Evolutionary conservation across 2,329 filamentous ascomycete species (phyloP).

Genomic region (Phoma sp.): DNA sequence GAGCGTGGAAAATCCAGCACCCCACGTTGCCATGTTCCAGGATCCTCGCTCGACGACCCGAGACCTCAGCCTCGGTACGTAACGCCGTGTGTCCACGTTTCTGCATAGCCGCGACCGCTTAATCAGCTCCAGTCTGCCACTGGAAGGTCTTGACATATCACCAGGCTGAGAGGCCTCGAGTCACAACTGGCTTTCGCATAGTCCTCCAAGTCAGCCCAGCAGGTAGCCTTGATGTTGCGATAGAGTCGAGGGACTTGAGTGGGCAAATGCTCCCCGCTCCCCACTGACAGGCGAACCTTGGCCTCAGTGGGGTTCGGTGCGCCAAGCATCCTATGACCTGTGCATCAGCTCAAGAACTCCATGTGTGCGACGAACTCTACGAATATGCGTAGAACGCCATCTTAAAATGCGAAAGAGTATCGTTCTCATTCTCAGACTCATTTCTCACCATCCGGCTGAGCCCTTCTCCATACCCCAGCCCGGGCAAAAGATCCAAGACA

Average conservation of each 20-base stretch:
- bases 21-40: not conserved
- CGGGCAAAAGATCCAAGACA: not conserved
- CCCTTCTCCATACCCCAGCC: too few relatives aligned
- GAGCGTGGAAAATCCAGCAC: not conserved
- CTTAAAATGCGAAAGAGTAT: too few relatives aligned
- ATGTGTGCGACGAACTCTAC: too few relatives aligned
- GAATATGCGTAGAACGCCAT: too few relatives aligned
- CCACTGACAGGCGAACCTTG: not conserved
- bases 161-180: not conserved
- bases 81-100: constrained; percentile 5
- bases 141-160: not conserved
- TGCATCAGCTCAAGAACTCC: not conserved
- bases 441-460: too few relatives aligned
- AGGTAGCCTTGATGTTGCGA: constrained; percentile 3
- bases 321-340: not conserved
- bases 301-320: not conserved
- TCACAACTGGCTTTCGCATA: not conserved
- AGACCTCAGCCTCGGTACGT: constrained; percentile 16
- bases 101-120: not conserved
- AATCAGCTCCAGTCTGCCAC: not conserved
- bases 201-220: not conserved
- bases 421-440: too few relatives aligned
- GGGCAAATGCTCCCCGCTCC: constrained; percentile 1
- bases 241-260: not conserved
- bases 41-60: constrained; percentile 10